Evolutionary conservation across 1,139 yeast species (phyloP), one percentile per base, ranked within the genome.

Genomic region (Hemisphaericaspora subhashii): DNA sequence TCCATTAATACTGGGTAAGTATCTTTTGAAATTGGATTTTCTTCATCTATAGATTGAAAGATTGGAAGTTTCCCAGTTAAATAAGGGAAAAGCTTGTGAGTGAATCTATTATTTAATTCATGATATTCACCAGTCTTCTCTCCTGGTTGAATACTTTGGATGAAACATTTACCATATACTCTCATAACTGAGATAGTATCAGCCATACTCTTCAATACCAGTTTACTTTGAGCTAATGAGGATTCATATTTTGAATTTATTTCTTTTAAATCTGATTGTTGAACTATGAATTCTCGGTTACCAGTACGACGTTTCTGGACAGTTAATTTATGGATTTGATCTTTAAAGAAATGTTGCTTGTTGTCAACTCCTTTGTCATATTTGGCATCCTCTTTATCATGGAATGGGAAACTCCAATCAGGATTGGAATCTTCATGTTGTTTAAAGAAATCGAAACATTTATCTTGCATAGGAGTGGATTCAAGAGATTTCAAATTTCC

Each of bases 111-210:
- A 42, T 40, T 57, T 47, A 30, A 45, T 13, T 33, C 35, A 22
- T 43, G 33, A 8, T 48, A 33, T 12, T 37, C 35, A 11, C 48
- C 42, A 7, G n/a, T n/a, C n/a, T n/a, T n/a, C n/a, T 27, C 14
- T 15, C 31, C 31, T 13, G 36, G 30, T 4, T 41, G 36, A 5
- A 36, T 35, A 30, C 44, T 40, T 5, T 50, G 44, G 23, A 66
- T 33, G 45, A 64, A 72, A 43, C 76, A 72, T 40, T 64, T 60
- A 3, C 69, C 69, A 41, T 55, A 71, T 2, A 67, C 39, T 31
- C 77, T 41, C 40, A 66, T 34, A 3, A 68, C 22, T 0, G 68
- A 55, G 18, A 56, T 50, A 2, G 62, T 47, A 46, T 72, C 77
- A 1, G 71, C 72, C 73, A 72, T 67, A 14, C 49, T 44, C 20